A percentile compares a stretch with the other conserved stretches of the same genome.
phyloP scores from a whole-genome alignment of 345 rosid species.

The Arabidopsis suecica region DNA sequence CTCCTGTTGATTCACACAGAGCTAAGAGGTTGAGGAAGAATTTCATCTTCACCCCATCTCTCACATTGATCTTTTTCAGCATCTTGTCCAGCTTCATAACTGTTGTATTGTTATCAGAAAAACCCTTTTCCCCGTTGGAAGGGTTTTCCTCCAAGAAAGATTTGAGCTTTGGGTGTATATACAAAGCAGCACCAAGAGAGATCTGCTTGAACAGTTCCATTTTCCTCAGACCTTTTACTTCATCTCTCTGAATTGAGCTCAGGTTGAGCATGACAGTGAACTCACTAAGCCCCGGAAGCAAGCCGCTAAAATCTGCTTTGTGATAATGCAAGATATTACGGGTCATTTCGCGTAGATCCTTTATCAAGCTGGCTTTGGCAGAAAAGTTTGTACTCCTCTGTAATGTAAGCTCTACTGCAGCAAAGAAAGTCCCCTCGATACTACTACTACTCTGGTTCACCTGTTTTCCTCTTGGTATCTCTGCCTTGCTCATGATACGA shows the following conservation, averaged over 20 bases:
- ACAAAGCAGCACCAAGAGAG: conserved; percentile 70
- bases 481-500: conserved; percentile 71
- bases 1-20: conserved; percentile 68
- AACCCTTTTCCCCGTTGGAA: conserved; percentile 17
- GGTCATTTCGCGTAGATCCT: conserved; percentile 89
- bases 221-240: conserved; percentile 54
- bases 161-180: conserved; percentile 68
- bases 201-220: conserved; percentile 60
- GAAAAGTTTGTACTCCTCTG: conserved; percentile 57
- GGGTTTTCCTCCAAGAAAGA: conserved; percentile 37
- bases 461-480: conserved; percentile 57
- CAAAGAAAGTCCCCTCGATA: conserved; percentile 57
- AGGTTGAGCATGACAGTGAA: conserved; percentile 78
- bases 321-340: conserved; percentile 78
- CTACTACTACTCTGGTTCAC: conserved; percentile 52
- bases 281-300: conserved; percentile 85
- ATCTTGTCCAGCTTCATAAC: conserved; percentile 66
- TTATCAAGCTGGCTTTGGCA: conserved; percentile 68
- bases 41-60: conserved; percentile 80
- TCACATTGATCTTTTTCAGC: conserved; percentile 54
- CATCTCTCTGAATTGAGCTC: conserved; percentile 59
- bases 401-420: conserved; percentile 73
- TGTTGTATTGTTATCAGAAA: conserved; percentile 44
- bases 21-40: conserved; percentile 73
- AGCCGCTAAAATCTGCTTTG: conserved; percentile 85